A percentile compares a stretch with the other conserved stretches of the same genome.
Evolutionary conservation across 352 stramenopile genomes (phyloP).

Genomic region (Phytophthora cajani): DNA sequence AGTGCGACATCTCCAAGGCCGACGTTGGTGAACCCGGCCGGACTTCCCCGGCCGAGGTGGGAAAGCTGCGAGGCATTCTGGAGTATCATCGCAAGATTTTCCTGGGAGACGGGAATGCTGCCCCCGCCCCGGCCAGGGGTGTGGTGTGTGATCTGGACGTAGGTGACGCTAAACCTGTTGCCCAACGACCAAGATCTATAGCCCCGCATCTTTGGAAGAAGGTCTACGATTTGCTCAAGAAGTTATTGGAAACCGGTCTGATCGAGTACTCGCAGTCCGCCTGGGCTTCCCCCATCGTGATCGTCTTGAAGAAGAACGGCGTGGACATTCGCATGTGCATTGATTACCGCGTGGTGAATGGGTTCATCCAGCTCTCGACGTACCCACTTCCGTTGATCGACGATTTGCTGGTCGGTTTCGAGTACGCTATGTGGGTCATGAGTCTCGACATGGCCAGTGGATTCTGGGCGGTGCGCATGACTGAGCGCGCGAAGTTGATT

Average conservation of each 20-base stretch:
- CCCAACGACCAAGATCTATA: not conserved
- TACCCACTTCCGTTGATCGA: constrained; percentile 11
- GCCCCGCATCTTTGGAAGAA: not conserved
- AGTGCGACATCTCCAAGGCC: not conserved
- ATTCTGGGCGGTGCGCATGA: not conserved
- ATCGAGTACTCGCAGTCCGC: not conserved
- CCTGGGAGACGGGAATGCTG: constrained; percentile 12
- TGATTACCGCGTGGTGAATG: constrained; percentile 4
- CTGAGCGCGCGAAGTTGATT: not conserved
- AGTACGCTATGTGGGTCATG: not conserved
- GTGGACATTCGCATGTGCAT: constrained; percentile 8
- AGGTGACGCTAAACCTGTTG: not conserved
- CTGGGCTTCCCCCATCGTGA: constrained; percentile 1
- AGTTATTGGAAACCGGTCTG: not conserved
- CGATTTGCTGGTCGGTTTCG: not conserved
- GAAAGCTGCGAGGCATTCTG: not conserved
- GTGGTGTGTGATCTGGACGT: constrained; percentile 7
- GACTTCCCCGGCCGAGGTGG: not conserved
- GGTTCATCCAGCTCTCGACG: not conserved
- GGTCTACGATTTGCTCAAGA: not conserved
- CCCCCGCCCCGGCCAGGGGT: not conserved
- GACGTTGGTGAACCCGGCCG: not conserved
- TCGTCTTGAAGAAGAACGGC: constrained; percentile 10
- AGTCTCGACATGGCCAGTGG: constrained; percentile 1
- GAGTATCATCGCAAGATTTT: constrained; percentile 3